Percentiles rank a stretch among this genome's conserved stretches.
Evolutionary conservation across 768 basidiomycete genomes (phyloP).

Genomic region (Peribolospora kevripleyi): DNA sequence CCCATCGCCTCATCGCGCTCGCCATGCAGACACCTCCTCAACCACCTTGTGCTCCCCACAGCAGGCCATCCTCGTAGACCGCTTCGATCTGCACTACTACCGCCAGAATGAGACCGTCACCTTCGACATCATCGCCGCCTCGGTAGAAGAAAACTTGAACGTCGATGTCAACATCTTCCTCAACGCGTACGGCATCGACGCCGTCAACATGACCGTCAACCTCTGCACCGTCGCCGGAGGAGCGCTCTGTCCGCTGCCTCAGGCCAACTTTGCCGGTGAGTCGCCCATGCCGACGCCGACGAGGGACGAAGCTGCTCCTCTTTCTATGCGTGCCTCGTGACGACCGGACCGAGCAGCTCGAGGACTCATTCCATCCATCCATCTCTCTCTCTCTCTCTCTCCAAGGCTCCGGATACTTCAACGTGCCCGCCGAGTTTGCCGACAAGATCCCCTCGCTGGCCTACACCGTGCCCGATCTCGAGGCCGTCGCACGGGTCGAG

Average conservation of each 20-base stretch:
- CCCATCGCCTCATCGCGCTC: neutral
- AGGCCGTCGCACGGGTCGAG: conserved; percentile 61
- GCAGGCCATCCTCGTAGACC: conserved; percentile 3
- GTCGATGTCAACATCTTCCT: conserved; percentile 59
- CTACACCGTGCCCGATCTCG: conserved; percentile 69
- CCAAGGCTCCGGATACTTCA: conserved; percentile 10
- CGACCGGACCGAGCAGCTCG: neutral
- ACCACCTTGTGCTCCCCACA: conserved; percentile 6
- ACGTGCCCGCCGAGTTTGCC: conserved; percentile 27
- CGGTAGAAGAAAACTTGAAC: conserved; percentile 35
- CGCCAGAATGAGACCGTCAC: conserved; percentile 24
- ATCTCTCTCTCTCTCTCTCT: neutral
- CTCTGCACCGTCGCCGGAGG: conserved; percentile 56
- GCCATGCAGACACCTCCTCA: neutral
- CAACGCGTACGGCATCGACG: conserved; percentile 66
- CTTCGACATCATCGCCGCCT: conserved; percentile 68
- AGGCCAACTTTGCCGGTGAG: conserved; percentile 40
- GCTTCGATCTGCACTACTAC: conserved; percentile 8
- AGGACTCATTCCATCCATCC: too few species aligned
- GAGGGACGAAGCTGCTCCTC: neutral
- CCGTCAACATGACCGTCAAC: conserved; percentile 62
- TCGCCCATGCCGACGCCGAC: neutral
- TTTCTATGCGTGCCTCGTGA: neutral
- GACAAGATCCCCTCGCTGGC: conserved; percentile 49
- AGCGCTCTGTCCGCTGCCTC: conserved; percentile 52